A percentile compares a stretch with the other conserved stretches of the same genome.
Evolutionary conservation across 805 yeast species (phyloP).

Genomic region (Yamadazyma nakazawae): DNA sequence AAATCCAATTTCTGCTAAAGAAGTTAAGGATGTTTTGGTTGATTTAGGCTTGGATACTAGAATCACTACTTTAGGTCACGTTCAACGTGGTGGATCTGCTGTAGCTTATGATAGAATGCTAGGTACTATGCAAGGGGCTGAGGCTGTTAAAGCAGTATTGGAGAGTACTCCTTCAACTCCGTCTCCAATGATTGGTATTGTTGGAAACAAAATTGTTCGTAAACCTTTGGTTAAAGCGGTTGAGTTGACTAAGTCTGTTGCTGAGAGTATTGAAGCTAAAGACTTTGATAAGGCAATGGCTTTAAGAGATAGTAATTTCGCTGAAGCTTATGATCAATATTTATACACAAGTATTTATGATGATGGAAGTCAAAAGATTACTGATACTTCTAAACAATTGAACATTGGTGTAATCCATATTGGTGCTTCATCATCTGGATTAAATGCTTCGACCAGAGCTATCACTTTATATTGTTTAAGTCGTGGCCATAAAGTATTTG

Average conservation of each 20-base stretch:
- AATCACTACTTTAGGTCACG: conserved; percentile 75
- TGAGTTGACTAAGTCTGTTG: conserved; percentile 65
- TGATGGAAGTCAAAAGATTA: conserved; percentile 39
- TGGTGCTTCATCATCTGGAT: conserved; percentile 79
- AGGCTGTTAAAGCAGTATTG: conserved; percentile 72
- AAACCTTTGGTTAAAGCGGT: conserved; percentile 74
- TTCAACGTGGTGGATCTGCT: conserved; percentile 81
- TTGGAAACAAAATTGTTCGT: conserved; percentile 67
- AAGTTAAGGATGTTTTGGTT: conserved; percentile 64
- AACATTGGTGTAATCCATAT: conserved; percentile 70
- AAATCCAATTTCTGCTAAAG: conserved; percentile 61
- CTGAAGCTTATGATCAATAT: conserved; percentile 60
- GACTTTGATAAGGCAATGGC: conserved; percentile 69
- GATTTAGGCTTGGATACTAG: conserved; percentile 73
- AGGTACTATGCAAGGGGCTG: conserved; percentile 80
- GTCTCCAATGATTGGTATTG: conserved; percentile 74
- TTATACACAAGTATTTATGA: conserved; percentile 48
- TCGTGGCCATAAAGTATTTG: conserved; percentile 68
- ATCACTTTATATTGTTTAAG: conserved; percentile 74
- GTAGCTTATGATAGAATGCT: conserved; percentile 69
- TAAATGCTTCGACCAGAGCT: conserved; percentile 75
- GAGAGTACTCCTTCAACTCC: conserved; percentile 68
- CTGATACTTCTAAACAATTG: conserved; percentile 50
- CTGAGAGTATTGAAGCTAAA: conserved; percentile 60
- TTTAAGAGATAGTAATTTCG: conserved; percentile 67